Evolutionary conservation across 192 early-diverging fungal genomes (phyloP).

Genomic region (Cladochytrium replicatum): DNA sequence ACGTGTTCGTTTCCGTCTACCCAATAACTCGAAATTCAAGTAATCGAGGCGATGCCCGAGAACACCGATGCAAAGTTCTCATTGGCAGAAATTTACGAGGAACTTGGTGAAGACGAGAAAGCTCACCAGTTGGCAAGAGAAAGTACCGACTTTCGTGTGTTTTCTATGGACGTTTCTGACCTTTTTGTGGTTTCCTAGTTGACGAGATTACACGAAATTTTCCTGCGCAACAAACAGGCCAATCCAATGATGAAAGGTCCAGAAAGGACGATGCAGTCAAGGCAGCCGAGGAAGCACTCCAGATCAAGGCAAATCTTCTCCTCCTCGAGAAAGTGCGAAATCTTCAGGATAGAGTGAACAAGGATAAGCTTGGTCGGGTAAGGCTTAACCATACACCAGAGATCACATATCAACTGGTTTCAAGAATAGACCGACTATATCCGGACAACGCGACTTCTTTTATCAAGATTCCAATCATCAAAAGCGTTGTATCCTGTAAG

Average conservation of each 20-base stretch:
- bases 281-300: conserved; percentile 7
- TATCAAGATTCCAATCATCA: conserved; percentile 25
- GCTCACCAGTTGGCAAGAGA: conserved; percentile 17
- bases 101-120: conserved; percentile 44
- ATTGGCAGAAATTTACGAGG: conserved; percentile 64
- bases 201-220: too few relatives aligned
- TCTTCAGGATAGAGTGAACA: neutral
- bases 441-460: conserved; percentile 13
- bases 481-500: conserved; percentile 26
- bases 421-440: conserved; percentile 11
- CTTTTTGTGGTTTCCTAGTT: too few relatives aligned
- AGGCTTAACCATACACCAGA: neutral
- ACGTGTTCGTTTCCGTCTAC: conserved; percentile 6
- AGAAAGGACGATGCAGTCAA: conserved; percentile 9
- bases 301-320: conserved; percentile 1
- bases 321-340: conserved; percentile 1
- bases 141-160: conserved; percentile 4
- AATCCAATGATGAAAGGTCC: too few relatives aligned
- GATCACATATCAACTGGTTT: conserved; percentile 17
- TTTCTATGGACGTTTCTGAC: neutral
- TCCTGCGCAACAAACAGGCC: too few relatives aligned
- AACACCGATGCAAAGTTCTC: conserved; percentile 57
- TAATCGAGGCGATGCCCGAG: conserved; percentile 47
- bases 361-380: conserved; percentile 4
- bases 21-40: conserved; percentile 8